Evolutionary conservation across 2,329 filamentous ascomycete species (phyloP), one percentile per base, ranked within the genome.

Genomic region (Nothopassalora personata): DNA sequence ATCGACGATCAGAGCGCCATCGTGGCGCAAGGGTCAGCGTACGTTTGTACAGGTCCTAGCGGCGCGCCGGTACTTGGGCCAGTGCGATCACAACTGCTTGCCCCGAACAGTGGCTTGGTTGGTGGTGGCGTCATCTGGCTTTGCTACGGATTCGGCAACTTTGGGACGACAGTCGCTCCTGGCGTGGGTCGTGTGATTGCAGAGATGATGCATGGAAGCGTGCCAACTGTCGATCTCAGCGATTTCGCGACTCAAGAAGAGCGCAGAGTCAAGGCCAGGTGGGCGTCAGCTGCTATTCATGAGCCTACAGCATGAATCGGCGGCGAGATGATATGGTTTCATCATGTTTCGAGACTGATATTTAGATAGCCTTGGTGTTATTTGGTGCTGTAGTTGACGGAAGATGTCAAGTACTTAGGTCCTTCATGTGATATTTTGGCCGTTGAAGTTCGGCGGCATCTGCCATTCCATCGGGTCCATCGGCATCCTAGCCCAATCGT

Each of bases 71-170:
- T 68, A 51, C 57, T 67, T 27, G 64, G 55, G 39, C 57, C 48
- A 27, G 58, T 66, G 27, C 55, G 43, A 11, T 56, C 33, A 8
- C 15, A 18, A 28, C 28, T 36, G 47, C 13, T 39, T 55, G 47
- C 10, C 18, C 5, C 39, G n/a, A n/a, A 8, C 39, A 43, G 39
- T 43, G 39, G n/a, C 39, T 43, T 8, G 8, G 39, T 18, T 15
- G 47, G 27, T 46, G 43, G 18, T 27, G n/a, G 19, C 54, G 51
- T 57, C 8, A 54, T 67, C 10, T 67, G 60, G 59, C 53, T 66
- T 15, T 59, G 58, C 31, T 69, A 62, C 47, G 67, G 67, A 5
- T 68, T 69, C 43, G 67, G 66, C 3, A 57, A 53, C 47, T 51
- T 60, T 19, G 67, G 67, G 8, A 67, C 65, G 15, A 62, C 61